Conservation (phyloP, 257 asterid species). For the Fraxinus anomala region DNA sequence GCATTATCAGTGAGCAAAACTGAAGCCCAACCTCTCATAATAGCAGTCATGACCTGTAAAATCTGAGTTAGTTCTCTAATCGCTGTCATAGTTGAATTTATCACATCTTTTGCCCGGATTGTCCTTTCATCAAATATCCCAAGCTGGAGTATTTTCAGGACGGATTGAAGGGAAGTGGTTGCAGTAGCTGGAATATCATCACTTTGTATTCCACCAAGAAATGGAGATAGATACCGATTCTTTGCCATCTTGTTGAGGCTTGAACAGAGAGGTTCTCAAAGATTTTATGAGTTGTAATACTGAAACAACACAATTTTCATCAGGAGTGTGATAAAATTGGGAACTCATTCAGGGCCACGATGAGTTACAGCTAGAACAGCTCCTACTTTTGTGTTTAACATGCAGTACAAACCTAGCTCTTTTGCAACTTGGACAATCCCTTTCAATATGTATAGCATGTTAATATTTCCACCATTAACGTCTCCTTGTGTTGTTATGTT, state of each 20-base stretch:
- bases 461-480: too few species aligned
- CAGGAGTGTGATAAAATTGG: slow-evolving; percentile 54
- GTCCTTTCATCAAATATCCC: slow-evolving; percentile 46
- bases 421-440: slow-evolving; percentile 18
- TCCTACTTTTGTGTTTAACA: slow-evolving; percentile 86
- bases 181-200: slow-evolving; percentile 81
- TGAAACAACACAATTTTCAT: slow-evolving; percentile 50
- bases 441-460: not conserved
- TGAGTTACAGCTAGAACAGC: slow-evolving; percentile 82
- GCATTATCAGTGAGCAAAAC: slow-evolving; percentile 29
- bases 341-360: slow-evolving; percentile 49
- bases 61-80: too few species aligned
- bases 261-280: slow-evolving; percentile 66
- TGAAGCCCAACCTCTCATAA: too few species aligned
- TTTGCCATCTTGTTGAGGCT: slow-evolving; percentile 77
- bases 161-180: slow-evolving; percentile 72
- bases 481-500: too few species aligned
- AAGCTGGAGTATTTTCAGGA: slow-evolving; percentile 71
- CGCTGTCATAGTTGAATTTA: too few species aligned
- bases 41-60: too few species aligned
- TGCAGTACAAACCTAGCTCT: slow-evolving; percentile 82
- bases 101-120: too few species aligned
- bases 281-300: slow-evolving; percentile 66
- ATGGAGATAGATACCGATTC: slow-evolving; percentile 67
- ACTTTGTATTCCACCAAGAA: slow-evolving; percentile 77